Evolutionary conservation across 768 basidiomycete genomes (phyloP).

Genomic region (Tricholoma sp.): DNA sequence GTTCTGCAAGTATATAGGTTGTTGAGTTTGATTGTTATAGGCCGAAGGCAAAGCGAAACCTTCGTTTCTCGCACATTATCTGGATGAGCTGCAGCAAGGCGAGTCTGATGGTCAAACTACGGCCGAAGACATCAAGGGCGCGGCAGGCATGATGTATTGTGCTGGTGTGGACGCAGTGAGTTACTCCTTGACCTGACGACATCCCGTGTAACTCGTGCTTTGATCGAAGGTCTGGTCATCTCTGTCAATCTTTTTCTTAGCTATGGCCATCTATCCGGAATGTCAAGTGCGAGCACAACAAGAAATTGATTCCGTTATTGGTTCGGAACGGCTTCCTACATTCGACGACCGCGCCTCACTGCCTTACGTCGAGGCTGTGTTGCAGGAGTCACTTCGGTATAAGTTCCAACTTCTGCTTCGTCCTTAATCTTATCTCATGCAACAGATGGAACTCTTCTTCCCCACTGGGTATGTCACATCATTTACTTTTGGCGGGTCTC

Average conservation of each 20-base stretch:
- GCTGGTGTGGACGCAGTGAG: constrained; percentile 34
- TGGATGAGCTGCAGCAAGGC: constrained; percentile 4
- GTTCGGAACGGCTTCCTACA: constrained; percentile 28
- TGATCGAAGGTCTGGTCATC: constrained; percentile 24
- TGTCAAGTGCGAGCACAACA: constrained; percentile 31
- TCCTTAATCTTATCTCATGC: neutral
- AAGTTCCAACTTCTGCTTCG: neutral
- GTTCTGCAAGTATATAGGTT: neutral
- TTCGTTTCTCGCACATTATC: constrained; percentile 7
- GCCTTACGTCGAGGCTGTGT: constrained; percentile 32
- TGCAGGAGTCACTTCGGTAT: constrained; percentile 25
- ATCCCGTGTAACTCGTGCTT: constrained; percentile 13
- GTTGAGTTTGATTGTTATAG: neutral
- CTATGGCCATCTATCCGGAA: constrained; percentile 34
- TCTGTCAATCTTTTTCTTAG: constrained; percentile 29
- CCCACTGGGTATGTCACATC: neutral
- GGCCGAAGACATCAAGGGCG: constrained; percentile 16
- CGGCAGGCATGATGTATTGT: constrained; percentile 26
- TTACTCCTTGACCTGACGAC: neutral
- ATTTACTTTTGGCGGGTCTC: neutral
- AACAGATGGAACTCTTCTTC: constrained; percentile 6
- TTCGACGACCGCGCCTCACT: constrained; percentile 24
- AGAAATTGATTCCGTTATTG: constrained; percentile 39
- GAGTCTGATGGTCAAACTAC: constrained; percentile 1
- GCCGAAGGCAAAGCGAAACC: constrained; percentile 13